Base-by-base conservation (phyloP, 1,139 yeast species). In the Magnusiomyces suaveolens region DNA sequence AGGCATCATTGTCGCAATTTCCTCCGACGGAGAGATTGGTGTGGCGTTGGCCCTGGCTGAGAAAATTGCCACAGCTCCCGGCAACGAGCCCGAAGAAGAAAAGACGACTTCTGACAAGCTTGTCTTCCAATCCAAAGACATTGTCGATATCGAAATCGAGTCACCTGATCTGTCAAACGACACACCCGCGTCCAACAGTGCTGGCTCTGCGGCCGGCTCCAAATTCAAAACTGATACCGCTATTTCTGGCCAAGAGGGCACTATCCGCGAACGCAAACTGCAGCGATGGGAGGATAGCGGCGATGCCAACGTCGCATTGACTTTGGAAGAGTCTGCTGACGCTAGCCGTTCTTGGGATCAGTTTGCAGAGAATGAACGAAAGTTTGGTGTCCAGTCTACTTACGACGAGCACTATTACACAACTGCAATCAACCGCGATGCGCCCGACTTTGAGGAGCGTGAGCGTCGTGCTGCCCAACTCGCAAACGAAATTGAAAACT, bases 351-450 rank as follows among this genome's bases (percentile, higher is more conserved):
- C 66, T 4, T 92, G 97, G 97, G 97, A 92, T 70, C 99, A 92
- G 71, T 92, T 92, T 72, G 86, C 87, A 55, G 95, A 82, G 20
- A 92, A 94, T 69, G 84, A 87, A 68, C 79, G 81, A 60, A 85
- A 86, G 70, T 92, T 92, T 69, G 97, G 97, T 43, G 85, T 92
- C 52, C 84, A 80, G 59, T 83, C 96, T 0, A 80, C 88, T 20
- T 92, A 82, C 69, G 95, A 92, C 69, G 99, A 92, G 69, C 83
- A 84, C 66, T 75, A 85, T 61, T 92, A 92, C 70, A 94, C 98
- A 25, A 90, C 97, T 1, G 80, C 81, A 60, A 83, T 92, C 63
- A 81, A 90, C 67, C 84, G 77, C 52, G 69, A 77, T 44, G 87
- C 84, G 55, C 92, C 96, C 14, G 88, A 86, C 62, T 94, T 81